These are phyloP conservation scores for Botryotinia convoluta DNA, from an alignment of 2,329 filamentous ascomycete species.

Conservation along the genomic window DNA sequence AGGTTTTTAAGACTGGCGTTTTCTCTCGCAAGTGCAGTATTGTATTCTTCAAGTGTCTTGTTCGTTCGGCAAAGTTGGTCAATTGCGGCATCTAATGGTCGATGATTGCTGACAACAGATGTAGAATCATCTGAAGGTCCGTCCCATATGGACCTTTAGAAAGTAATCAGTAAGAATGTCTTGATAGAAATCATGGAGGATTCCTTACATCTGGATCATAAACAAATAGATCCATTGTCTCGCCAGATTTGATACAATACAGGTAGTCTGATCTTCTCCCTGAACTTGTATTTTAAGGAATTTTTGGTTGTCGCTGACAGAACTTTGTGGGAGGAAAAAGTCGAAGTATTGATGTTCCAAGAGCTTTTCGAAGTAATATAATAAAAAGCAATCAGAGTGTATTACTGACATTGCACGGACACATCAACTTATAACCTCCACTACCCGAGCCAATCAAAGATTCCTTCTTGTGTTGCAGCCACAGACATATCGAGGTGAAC, in stretches of 20 bases:
- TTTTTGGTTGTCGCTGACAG: neutral
- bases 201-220: neutral
- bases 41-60: neutral
- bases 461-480: neutral
- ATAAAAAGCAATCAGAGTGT: neutral
- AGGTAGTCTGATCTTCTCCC: neutral
- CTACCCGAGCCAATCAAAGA: neutral
- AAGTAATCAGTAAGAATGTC: neutral
- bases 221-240: neutral
- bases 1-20: neutral
- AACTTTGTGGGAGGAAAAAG: neutral
- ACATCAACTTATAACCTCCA: neutral
- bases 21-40: neutral
- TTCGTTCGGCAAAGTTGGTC: neutral
- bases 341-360: neutral
- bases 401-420: neutral
- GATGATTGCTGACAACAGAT: neutral
- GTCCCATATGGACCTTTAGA: neutral
- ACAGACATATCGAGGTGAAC: neutral
- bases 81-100: neutral
- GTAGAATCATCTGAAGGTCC: slow-evolving; percentile 3
- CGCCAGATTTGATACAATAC: neutral
- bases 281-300: neutral
- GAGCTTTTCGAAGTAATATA: neutral
- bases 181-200: neutral